Percentiles rank a stretch among this genome's conserved stretches.
These are phyloP conservation scores for Odonthalia washingtoniensis DNA, from an alignment of 31 red algal species.

Conservation along the genomic window DNA sequence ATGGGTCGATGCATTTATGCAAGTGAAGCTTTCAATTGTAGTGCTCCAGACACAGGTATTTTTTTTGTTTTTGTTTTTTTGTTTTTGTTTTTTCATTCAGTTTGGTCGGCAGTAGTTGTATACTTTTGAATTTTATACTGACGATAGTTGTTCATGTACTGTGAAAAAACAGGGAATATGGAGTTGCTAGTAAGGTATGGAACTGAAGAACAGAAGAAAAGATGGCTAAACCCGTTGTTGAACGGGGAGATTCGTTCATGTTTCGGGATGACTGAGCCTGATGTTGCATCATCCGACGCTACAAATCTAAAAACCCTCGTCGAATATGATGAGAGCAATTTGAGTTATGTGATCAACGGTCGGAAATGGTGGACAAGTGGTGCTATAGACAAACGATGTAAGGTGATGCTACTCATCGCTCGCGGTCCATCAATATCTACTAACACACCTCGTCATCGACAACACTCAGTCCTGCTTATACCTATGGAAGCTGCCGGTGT, in stretches of 20 bases:
- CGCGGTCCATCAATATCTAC: conserved; percentile 6
- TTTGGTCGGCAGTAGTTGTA: background rate
- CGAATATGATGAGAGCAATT: conserved; percentile 13
- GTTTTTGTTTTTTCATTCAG: background rate
- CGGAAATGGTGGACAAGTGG: conserved; percentile 96
- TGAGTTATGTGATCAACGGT: conserved; percentile 69
- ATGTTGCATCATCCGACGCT: conserved; percentile 84
- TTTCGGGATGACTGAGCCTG: conserved; percentile 96
- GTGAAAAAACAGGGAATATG: conserved; percentile 79
- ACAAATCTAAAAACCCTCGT: conserved; percentile 79
- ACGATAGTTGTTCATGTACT: background rate
- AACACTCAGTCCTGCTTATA: conserved; percentile 84
- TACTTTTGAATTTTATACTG: background rate
- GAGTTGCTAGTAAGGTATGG: conserved; percentile 82
- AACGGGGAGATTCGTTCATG: conserved; percentile 85
- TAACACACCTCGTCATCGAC: conserved; percentile 33
- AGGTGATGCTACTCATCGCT: conserved; percentile 78
- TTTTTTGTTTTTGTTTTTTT: background rate
- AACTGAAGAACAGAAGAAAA: conserved; percentile 65
- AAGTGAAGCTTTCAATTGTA: conserved; percentile 87
- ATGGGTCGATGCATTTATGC: conserved; percentile 69
- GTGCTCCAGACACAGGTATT: conserved; percentile 86
- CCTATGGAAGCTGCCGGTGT: conserved; percentile 86
- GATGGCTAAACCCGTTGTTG: conserved; percentile 79
- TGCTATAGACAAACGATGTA: conserved; percentile 77